Conservation (phyloP, 208 protist genomes). For the Borovskyia barvae region DNA sequence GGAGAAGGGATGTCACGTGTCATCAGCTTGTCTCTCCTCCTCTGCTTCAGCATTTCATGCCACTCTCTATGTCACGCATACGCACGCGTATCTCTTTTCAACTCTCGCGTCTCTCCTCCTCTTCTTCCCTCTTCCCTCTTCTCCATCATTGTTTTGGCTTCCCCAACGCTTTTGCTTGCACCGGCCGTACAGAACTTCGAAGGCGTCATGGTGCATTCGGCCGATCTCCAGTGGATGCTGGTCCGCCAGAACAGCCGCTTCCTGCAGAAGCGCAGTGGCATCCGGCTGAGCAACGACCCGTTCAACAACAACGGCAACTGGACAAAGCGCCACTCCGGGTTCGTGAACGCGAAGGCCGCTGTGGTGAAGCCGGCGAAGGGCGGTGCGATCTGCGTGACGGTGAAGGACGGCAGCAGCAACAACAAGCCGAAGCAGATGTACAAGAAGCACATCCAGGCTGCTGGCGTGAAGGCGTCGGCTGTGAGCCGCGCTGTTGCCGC, state of each 20-base stretch:
- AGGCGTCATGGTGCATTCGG: constrained; percentile 74
- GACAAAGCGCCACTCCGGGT: constrained; percentile 84
- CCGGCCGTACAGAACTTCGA: constrained; percentile 5
- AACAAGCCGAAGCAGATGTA: constrained; percentile 84
- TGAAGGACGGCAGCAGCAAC: constrained; percentile 64
- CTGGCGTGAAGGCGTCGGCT: constrained; percentile 70
- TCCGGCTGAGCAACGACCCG: constrained; percentile 80
- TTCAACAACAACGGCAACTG: constrained; percentile 90
- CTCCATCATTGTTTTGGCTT: background rate
- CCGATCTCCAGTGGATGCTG: constrained; percentile 83
- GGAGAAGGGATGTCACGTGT: no score
- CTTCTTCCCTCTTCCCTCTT: background rate
- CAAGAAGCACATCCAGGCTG: constrained; percentile 61
- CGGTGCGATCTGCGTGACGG: constrained; percentile 60
- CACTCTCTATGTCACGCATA: no score
- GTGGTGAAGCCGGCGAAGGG: constrained; percentile 73
- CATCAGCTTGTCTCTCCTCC: no score
- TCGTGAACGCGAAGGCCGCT: constrained; percentile 67
- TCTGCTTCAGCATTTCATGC: no score
- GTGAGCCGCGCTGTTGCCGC: constrained; percentile 70
- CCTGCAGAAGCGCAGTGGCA: constrained; percentile 79
- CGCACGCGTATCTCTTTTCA: no score
- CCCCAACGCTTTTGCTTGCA: background rate
- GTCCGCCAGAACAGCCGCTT: constrained; percentile 84
- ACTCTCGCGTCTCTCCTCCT: background rate